These are phyloP conservation scores for Leishmania guyanensis DNA, from an alignment of 208 protist species.

Conservation along the genomic window DNA sequence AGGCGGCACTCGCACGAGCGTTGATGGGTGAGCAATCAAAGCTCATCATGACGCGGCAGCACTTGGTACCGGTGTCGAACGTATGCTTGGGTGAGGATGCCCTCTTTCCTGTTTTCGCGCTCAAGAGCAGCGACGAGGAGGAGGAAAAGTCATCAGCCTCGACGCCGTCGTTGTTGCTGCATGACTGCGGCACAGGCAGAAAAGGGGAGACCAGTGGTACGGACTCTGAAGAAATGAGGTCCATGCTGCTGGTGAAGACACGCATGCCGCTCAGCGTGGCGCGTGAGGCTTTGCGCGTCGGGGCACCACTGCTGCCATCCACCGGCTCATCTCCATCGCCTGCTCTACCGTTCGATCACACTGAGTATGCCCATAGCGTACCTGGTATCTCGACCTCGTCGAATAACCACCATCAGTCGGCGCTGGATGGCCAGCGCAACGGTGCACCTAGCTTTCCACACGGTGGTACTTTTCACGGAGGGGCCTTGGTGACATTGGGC, in stretches of 20 bases:
- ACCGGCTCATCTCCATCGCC: background rate
- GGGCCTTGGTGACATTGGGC: background rate
- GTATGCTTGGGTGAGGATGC: slow-evolving; percentile 23
- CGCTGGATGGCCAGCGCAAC: background rate
- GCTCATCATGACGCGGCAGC: slow-evolving; percentile 3
- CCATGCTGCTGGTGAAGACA: background rate
- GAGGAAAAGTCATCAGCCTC: background rate
- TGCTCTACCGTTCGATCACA: background rate
- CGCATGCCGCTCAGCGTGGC: background rate
- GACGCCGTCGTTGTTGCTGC: background rate
- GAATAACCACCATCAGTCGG: background rate
- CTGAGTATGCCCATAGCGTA: background rate
- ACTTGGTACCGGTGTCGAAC: background rate
- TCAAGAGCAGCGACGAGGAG: background rate
- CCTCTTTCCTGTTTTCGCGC: slow-evolving; percentile 45
- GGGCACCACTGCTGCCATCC: background rate
- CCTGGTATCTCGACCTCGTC: background rate
- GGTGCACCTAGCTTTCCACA: background rate
- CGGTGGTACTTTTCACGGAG: background rate
- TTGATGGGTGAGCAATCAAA: slow-evolving; percentile 30
- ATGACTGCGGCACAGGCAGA: background rate
- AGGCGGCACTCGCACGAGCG: slow-evolving; percentile 23
- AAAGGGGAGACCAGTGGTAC: background rate
- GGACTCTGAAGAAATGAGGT: background rate
- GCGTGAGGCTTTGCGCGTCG: background rate